phyloP scores from a whole-genome alignment of 768 basidiomycete genomes.

The Collybia sp. region DNA sequence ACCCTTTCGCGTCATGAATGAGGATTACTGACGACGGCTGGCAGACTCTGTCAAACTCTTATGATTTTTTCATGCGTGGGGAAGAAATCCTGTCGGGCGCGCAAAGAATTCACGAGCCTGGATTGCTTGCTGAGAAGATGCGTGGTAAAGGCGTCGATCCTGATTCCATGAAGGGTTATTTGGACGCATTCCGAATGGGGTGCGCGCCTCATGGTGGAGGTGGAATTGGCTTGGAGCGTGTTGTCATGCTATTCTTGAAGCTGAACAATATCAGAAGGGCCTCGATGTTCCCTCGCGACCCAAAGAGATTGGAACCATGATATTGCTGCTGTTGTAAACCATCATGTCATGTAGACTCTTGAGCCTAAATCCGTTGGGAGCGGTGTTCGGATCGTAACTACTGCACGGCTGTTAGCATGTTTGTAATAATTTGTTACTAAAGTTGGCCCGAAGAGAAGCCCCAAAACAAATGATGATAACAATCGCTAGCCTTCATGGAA shows the following conservation, averaged over 20 bases:
- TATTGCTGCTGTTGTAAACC: slow-evolving; percentile 1
- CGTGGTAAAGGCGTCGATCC: slow-evolving; percentile 84
- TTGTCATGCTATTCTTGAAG: slow-evolving; percentile 97
- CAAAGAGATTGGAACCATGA: slow-evolving; percentile 88
- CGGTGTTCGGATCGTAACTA: slow-evolving; percentile 2
- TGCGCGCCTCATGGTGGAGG: slow-evolving; percentile 97
- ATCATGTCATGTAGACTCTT: slow-evolving; percentile 2
- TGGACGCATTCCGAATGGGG: slow-evolving; percentile 93
- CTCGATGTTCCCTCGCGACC: slow-evolving; percentile 94
- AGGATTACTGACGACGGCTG: slow-evolving; percentile 5
- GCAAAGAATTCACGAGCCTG: slow-evolving; percentile 93
- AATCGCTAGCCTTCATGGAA: neutral
- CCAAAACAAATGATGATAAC: neutral
- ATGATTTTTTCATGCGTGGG: slow-evolving; percentile 99
- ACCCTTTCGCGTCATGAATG: slow-evolving; percentile 4
- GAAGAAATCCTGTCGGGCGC: slow-evolving; percentile 99
- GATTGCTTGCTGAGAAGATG: slow-evolving; percentile 82
- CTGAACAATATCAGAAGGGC: slow-evolving; percentile 93
- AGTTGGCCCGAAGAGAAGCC: slow-evolving; percentile 1
- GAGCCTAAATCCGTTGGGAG: slow-evolving; percentile 11
- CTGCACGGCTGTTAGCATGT: neutral
- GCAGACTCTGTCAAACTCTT: slow-evolving; percentile 92
- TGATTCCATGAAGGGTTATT: slow-evolving; percentile 84
- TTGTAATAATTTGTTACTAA: slow-evolving; percentile 6
- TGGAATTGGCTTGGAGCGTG: slow-evolving; percentile 92